Evolutionary conservation across 345 rosid species (phyloP), one percentile per base, ranked within the genome.

Genomic region (Citrus hindsii): DNA sequence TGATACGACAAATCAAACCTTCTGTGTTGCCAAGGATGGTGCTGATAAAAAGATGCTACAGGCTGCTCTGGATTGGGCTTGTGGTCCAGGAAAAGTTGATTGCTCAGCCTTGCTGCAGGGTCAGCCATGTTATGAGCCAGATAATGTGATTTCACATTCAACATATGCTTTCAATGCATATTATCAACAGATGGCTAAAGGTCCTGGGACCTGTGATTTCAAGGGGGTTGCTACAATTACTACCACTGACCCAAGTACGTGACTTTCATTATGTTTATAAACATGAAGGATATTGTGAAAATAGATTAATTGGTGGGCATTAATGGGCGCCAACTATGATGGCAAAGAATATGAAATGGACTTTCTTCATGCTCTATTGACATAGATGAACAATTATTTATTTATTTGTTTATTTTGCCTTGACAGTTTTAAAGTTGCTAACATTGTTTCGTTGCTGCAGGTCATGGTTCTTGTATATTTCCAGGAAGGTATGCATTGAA

Each of bases 21-120:
- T 90, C 82, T 97, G 99, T 76, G 87, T 90, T 46, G 92, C 90
- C 0, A 91, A 87, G 82, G 91, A 90, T 21, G 91, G 90, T 56
- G 87, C 92, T 48, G 99, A 97, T 75, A 84, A 59, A 53, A 94
- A 97, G 90, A 89, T 91, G 98, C 89, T 96, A 69, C 99, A 96
- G 82, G 99, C 98, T 2, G 99, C 92, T 28, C 86, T 96, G n/a
- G 99, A 96, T 77, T 96, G 99, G 99, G 99, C 98, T 67, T 96
- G 99, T 61, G 99, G 99, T n/a, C 95, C 99, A 0, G 99, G 99
- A 70, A 94, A 88, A 83, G 98, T 92, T n/a, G 91, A 96, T 76
- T 97, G 99, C 86, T 88, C 97, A 0, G 79, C 79, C 10, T 53
- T 97, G 81, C 81, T 92, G 86, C 98, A 92, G 84, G 98, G 97